Conservation (phyloP, 805 yeast genomes). For the Hanseniaspora valbyensis region DNA sequence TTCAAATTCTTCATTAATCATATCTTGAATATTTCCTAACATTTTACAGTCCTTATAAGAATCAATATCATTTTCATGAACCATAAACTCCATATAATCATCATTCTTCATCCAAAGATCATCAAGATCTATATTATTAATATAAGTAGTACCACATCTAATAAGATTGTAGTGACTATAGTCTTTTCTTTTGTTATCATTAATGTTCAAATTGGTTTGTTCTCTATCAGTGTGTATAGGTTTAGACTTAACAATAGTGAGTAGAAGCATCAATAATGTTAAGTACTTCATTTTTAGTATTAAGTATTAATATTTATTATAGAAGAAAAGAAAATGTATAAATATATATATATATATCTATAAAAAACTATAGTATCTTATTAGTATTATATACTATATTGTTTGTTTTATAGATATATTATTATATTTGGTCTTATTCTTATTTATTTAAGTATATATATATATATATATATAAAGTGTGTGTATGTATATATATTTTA, state of each 20-base stretch:
- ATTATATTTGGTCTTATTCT: no score
- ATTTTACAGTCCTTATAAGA: constrained; percentile 32
- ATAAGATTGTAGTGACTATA: background rate
- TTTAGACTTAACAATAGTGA: background rate
- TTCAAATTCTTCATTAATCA: constrained; percentile 41
- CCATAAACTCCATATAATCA: constrained; percentile 39
- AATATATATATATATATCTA: no score
- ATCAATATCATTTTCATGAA: constrained; percentile 18
- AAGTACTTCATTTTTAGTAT: background rate
- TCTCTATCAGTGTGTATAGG: background rate
- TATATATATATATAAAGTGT: no score
- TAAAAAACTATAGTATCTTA: no score
- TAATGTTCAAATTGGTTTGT: background rate
- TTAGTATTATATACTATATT: no score
- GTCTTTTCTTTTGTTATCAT: background rate
- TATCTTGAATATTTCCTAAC: constrained; percentile 47
- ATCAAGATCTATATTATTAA: background rate
- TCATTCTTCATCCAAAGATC: constrained; percentile 42
- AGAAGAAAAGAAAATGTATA: no score
- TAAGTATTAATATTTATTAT: no score
- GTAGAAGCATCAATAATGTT: background rate
- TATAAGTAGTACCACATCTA: background rate
- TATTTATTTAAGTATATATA: no score
- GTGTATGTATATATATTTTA: no score
- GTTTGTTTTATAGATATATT: no score